Conservation (phyloP, 2,329 filamentous ascomycete genomes). For the Hirsutella minnesotensis region DNA sequence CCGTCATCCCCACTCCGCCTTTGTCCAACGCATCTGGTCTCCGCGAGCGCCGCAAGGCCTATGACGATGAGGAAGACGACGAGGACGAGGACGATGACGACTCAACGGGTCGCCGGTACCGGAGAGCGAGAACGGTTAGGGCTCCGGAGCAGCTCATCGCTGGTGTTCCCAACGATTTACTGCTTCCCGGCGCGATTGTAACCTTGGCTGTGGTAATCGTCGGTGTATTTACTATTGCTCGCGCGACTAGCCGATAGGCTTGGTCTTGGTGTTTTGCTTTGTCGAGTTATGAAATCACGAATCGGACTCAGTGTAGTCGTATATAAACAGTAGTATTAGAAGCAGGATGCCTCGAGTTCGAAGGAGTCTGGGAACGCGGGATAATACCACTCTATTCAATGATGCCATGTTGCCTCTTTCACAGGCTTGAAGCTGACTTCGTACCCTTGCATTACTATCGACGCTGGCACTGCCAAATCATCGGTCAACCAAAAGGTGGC, state of each 20-base stretch:
- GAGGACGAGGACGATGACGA: constrained; percentile 42
- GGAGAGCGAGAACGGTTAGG: constrained; percentile 22
- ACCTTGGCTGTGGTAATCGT: constrained; percentile 91
- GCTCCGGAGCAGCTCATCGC: constrained; percentile 69
- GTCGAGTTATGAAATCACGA: constrained; percentile 23
- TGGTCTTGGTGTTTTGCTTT: constrained; percentile 3
- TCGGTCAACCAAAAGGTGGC: too few relatives aligned
- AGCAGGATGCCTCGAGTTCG: not conserved
- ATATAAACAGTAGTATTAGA: not conserved
- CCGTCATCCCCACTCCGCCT: constrained; percentile 32
- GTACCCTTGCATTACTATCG: too few relatives aligned
- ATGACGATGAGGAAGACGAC: constrained; percentile 38
- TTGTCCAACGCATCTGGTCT: constrained; percentile 32
- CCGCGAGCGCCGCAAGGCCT: constrained; percentile 36
- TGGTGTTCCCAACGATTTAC: constrained; percentile 85
- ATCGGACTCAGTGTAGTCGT: constrained; percentile 13
- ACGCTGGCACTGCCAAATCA: too few relatives aligned
- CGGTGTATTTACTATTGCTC: constrained; percentile 80
- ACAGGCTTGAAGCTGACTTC: too few relatives aligned
- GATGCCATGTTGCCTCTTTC: too few relatives aligned
- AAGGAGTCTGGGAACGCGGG: not conserved
- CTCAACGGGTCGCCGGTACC: constrained; percentile 32
- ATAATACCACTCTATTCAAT: not conserved
- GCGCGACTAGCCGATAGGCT: constrained; percentile 44
- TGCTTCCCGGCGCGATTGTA: constrained; percentile 87